Evolutionary conservation across 2,329 filamentous ascomycete genomes (phyloP).

Genomic region (Alternaria metachromatica): DNA sequence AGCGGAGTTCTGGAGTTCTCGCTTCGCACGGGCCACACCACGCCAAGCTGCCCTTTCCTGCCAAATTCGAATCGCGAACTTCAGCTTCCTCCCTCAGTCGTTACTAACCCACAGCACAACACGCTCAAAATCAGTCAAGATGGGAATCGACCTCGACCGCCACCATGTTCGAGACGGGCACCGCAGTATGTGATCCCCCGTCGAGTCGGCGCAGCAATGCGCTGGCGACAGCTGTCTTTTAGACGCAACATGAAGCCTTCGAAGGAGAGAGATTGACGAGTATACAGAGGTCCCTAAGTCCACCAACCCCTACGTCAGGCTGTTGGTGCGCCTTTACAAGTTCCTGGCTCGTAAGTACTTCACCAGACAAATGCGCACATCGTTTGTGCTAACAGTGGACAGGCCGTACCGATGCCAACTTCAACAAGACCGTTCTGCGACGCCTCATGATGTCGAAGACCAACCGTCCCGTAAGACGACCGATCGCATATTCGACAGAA

Average conservation of each 20-base stretch:
- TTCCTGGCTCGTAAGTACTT: conserved; percentile 86
- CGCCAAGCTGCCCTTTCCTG: conserved; percentile 17
- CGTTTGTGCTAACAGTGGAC: conserved; percentile 36
- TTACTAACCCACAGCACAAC: conserved; percentile 45
- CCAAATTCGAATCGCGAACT: conserved; percentile 25
- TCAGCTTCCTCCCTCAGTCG: conserved; percentile 13
- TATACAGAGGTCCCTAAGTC: conserved; percentile 69
- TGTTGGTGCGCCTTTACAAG: conserved; percentile 97
- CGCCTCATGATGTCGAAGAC: conserved; percentile 98
- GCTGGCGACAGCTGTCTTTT: conserved; percentile 48
- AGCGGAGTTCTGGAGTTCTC: conserved; percentile 8
- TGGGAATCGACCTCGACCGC: conserved; percentile 58
- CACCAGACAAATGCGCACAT: conserved; percentile 4
- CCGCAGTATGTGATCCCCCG: conserved; percentile 61
- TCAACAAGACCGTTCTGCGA: conserved; percentile 99
- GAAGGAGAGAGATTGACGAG: conserved; percentile 46
- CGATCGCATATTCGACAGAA: neutral
- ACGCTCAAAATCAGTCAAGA: conserved; percentile 45
- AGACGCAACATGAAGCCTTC: conserved; percentile 48
- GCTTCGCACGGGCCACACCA: conserved; percentile 13
- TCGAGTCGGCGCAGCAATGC: conserved; percentile 50
- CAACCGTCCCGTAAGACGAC: conserved; percentile 69
- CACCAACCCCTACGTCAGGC: conserved; percentile 96
- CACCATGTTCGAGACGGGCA: conserved; percentile 72
- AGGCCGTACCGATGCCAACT: conserved; percentile 95